Evolutionary conservation across 805 yeast species (phyloP).

Genomic region (Schizosaccharomyces pombe): DNA sequence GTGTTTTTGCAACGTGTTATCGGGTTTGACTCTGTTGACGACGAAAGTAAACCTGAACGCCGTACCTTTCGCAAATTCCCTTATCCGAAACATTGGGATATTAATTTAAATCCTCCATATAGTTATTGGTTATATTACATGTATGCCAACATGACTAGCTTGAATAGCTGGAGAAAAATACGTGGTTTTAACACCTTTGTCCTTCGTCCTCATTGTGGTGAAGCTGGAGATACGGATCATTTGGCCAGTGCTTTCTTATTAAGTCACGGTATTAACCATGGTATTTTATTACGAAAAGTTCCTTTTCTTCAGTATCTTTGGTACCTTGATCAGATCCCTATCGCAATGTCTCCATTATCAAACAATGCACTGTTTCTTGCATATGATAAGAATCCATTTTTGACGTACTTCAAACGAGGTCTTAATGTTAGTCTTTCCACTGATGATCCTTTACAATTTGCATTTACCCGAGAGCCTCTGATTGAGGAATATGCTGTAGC

Average conservation of each 20-base stretch:
- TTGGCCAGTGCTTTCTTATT: slow-evolving; percentile 70
- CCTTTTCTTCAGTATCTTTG: slow-evolving; percentile 87
- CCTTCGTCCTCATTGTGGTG: slow-evolving; percentile 96
- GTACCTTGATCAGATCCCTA: slow-evolving; percentile 82
- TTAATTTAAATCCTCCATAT: slow-evolving; percentile 77
- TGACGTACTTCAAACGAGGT: slow-evolving; percentile 74
- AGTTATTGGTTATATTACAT: slow-evolving; percentile 80
- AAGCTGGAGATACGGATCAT: slow-evolving; percentile 99
- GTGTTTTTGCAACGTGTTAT: slow-evolving; percentile 78
- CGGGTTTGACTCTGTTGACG: slow-evolving; percentile 96
- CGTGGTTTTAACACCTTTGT: slow-evolving; percentile 72
- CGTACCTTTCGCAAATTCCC: slow-evolving; percentile 66
- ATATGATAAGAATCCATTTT: slow-evolving; percentile 92
- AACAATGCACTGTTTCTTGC: slow-evolving; percentile 89
- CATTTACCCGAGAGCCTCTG: slow-evolving; percentile 89
- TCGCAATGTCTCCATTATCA: slow-evolving; percentile 95
- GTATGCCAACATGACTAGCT: slow-evolving; percentile 62
- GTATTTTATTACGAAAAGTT: slow-evolving; percentile 73
- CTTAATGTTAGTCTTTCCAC: slow-evolving; percentile 83
- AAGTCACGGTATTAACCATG: slow-evolving; percentile 48
- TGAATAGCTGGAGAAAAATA: slow-evolving; percentile 59
- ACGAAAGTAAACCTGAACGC: slow-evolving; percentile 79
- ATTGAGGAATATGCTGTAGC: slow-evolving; percentile 97
- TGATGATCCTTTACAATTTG: slow-evolving; percentile 92
- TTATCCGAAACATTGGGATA: slow-evolving; percentile 62